A percentile compares a stretch with the other conserved stretches of the same genome.
phyloP scores from a whole-genome alignment of 805 yeast species.

The Lipomyces sp. region DNA sequence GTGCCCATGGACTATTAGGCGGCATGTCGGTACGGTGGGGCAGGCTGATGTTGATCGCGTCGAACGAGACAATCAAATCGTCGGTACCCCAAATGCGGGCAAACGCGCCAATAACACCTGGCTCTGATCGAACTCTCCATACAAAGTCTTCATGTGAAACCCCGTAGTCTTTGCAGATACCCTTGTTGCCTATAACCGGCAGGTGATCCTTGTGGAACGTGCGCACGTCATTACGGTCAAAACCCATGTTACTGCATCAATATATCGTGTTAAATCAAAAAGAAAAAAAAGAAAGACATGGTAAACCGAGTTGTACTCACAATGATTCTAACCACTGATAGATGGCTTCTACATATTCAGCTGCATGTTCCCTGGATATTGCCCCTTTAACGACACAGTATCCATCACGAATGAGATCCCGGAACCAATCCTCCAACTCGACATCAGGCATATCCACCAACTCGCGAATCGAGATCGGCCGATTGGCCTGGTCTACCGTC shows the following conservation, averaged over 20 bases:
- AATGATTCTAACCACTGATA: slow-evolving; percentile 25
- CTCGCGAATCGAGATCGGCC: slow-evolving; percentile 26
- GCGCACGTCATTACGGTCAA: slow-evolving; percentile 23
- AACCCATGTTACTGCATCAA: slow-evolving; percentile 19
- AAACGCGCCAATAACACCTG: slow-evolving; percentile 26
- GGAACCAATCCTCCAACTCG: slow-evolving; percentile 25
- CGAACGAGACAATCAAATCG: slow-evolving; percentile 27
- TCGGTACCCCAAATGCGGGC: slow-evolving; percentile 22
- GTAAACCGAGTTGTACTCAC: too few species aligned
- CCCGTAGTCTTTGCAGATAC: slow-evolving; percentile 15
- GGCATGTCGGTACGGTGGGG: slow-evolving; percentile 25
- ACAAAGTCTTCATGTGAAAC: slow-evolving; percentile 30
- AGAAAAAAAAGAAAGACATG: too few species aligned
- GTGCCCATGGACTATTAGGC: slow-evolving; percentile 26
- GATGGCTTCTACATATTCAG: slow-evolving; percentile 16
- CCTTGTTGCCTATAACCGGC: slow-evolving; percentile 15
- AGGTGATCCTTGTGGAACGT: slow-evolving; percentile 19
- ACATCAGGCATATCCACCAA: slow-evolving; percentile 17
- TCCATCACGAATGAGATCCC: slow-evolving; percentile 28
- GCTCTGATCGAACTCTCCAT: slow-evolving; percentile 25
- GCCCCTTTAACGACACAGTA: slow-evolving; percentile 30
- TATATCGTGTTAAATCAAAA: too few species aligned
- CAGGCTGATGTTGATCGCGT: slow-evolving; percentile 23
- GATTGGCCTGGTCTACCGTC: slow-evolving; percentile 11
- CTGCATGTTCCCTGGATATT: slow-evolving; percentile 26